A percentile compares a stretch with the other conserved stretches of the same genome.
These are phyloP conservation scores for Thelonectria olida DNA, from an alignment of 2,329 filamentous ascomycete species.

Conservation along the genomic window DNA sequence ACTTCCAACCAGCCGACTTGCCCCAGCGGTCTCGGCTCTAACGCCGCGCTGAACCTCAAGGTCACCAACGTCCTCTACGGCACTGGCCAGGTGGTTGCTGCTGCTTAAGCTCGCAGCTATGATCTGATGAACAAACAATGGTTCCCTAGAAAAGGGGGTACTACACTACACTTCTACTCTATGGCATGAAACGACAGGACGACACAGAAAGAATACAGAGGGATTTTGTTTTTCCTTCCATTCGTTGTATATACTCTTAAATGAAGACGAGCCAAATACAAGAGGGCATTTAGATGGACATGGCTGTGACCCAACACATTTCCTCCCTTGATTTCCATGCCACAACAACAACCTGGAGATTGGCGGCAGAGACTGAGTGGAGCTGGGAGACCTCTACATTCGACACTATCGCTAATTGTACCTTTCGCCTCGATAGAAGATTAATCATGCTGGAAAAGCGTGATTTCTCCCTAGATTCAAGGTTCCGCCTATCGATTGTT, in stretches of 20 bases:
- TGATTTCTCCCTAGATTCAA: no score
- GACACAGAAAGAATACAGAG: slow-evolving; percentile 26
- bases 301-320: background rate
- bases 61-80: slow-evolving; percentile 64
- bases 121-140: slow-evolving; percentile 5
- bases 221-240: slow-evolving; percentile 27
- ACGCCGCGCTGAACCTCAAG: slow-evolving; percentile 41
- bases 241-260: slow-evolving; percentile 34
- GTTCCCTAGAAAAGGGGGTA: slow-evolving; percentile 29
- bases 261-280: slow-evolving; percentile 7
- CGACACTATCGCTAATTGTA: no score
- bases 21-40: slow-evolving; percentile 51
- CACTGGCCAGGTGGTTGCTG: slow-evolving; percentile 51
- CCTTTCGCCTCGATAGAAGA: no score
- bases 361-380: no score
- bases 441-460: no score
- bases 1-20: slow-evolving; percentile 62
- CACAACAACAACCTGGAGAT: no score
- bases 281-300: slow-evolving; percentile 10
- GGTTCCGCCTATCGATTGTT: no score
- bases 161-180: slow-evolving; percentile 34
- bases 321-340: background rate
- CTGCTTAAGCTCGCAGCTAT: slow-evolving; percentile 16
- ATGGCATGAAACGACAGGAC: slow-evolving; percentile 31
- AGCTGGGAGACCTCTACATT: no score